Base-by-base conservation (phyloP, 2,329 filamentous ascomycete species). In the Fusarium staphyleae region DNA sequence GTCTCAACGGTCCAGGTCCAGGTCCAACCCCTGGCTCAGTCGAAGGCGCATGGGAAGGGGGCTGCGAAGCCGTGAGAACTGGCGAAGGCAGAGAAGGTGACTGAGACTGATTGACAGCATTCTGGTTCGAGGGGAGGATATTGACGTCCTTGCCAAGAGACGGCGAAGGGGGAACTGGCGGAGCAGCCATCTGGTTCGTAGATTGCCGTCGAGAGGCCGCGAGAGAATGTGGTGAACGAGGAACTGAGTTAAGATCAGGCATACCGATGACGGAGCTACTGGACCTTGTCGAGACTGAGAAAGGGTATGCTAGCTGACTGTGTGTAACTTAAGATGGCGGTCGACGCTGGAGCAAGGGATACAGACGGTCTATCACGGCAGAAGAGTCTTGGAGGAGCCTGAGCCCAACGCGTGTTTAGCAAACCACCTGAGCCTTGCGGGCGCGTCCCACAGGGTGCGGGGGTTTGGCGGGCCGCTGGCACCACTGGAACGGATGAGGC, bases 1-100 rank as follows among this genome's bases (percentile, higher is more conserved):
- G 93, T 58, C 93, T 85, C 66, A 96, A 76, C 4, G 93, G 93
- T 0, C 89, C 90, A 49, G 85, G 84, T 0, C 85, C 86, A 26
- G 77, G 70, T 22, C 78, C 80, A 37, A 84, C 79, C 12, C 77
- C 79, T 1, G 77, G 72, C 39, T 74, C 72, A 1, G 35, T 26
- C 5, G 42, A 16, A 15, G 62, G 29, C 32, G 43, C 65, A 50
- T 43, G 56, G 24, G 56, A 57, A 3, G 57, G 59, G 3, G 72
- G 68, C 19, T 71, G 69, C 5, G 71, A 56, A 41, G 72, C 72
- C 30, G 68, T 64, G 28, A 60, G 49, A 44, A 67, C 57, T 40
- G 69, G 61, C 39, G 69, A 66, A 45, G 71, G 50, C 52, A 72
- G 22, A 60, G 41, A 74, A 52, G 56, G 75, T 12, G 72, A 69